These are phyloP conservation scores for Phoenix roebelenii DNA, from an alignment of 176 grass and related monocot genomes.

Conservation along the genomic window DNA sequence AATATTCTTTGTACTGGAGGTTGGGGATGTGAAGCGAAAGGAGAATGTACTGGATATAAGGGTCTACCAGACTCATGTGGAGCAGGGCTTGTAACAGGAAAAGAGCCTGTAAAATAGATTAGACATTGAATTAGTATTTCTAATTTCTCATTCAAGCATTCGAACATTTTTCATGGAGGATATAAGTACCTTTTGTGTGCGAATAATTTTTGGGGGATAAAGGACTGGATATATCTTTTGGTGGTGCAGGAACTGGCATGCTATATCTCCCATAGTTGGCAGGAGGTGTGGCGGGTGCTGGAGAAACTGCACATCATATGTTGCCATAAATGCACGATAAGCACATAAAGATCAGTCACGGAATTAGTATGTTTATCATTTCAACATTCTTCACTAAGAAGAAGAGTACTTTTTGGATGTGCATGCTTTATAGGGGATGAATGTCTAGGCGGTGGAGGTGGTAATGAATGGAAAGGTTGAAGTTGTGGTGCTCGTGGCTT, in stretches of 20 bases:
- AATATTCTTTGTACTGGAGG: conserved; percentile 16
- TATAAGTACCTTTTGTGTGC: conserved; percentile 34
- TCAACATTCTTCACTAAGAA: too few relatives aligned
- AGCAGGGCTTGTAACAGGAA: conserved; percentile 52
- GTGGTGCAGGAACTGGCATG: conserved; percentile 35
- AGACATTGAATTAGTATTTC: not conserved
- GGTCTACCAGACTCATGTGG: conserved; percentile 34
- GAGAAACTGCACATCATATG: conserved; percentile 30
- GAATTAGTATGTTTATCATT: too few relatives aligned
- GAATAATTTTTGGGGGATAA: conserved; percentile 32
- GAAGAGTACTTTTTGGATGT: not conserved
- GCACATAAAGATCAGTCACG: too few relatives aligned
- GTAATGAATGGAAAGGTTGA: conserved; percentile 31
- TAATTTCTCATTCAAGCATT: not conserved
- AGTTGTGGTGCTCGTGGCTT: conserved; percentile 37
- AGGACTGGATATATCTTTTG: conserved; percentile 28
- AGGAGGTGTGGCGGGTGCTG: conserved; percentile 18
- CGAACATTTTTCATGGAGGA: not conserved
- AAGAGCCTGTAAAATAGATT: conserved; percentile 39
- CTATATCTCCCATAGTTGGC: conserved; percentile 28
- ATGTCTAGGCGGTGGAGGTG: conserved; percentile 24
- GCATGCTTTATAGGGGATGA: not conserved
- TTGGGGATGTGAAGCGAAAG: conserved; percentile 26
- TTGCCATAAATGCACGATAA: not conserved
- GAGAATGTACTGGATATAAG: conserved; percentile 27